Conservation (phyloP, 75 land plant species). For the Sequoiadendron giganteum region DNA sequence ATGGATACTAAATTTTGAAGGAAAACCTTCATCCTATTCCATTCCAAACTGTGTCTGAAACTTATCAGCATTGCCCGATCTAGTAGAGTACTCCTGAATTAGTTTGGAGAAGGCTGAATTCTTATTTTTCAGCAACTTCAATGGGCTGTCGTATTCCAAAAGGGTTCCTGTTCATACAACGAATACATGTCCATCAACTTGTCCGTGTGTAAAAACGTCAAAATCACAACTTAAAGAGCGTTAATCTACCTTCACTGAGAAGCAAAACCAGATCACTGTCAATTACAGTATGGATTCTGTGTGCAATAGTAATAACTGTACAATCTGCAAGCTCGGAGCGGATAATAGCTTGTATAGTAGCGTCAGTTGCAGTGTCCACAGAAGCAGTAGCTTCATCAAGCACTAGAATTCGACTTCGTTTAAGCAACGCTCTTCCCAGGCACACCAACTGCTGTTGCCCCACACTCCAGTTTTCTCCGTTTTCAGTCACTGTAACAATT, state of each 20-base stretch:
- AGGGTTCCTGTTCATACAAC: constrained; percentile 20
- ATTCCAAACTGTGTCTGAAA: neutral
- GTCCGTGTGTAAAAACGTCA: neutral
- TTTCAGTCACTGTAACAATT: constrained; percentile 63
- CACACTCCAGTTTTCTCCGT: constrained; percentile 97
- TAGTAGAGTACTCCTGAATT: constrained; percentile 17
- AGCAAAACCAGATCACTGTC: constrained; percentile 87
- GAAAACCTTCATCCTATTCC: neutral
- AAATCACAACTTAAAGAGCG: neutral
- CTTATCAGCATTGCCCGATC: constrained; percentile 10
- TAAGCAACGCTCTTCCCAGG: constrained; percentile 78
- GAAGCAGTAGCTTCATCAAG: constrained; percentile 98
- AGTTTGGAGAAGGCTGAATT: constrained; percentile 16
- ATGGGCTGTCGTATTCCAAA: constrained; percentile 16
- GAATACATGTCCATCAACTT: neutral
- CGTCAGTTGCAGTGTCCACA: constrained; percentile 81
- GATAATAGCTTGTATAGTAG: constrained; percentile 70
- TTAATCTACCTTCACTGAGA: constrained; percentile 66
- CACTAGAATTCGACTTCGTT: constrained; percentile 73
- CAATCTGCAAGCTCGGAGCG: constrained; percentile 65
- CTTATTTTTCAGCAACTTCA: constrained; percentile 16
- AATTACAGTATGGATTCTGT: constrained; percentile 88
- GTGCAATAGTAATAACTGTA: constrained; percentile 85
- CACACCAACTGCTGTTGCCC: constrained; percentile 91
- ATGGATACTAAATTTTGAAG: neutral